Base-by-base conservation (phyloP, 805 yeast genomes). In the Saccharomycopsis guyanensis region DNA sequence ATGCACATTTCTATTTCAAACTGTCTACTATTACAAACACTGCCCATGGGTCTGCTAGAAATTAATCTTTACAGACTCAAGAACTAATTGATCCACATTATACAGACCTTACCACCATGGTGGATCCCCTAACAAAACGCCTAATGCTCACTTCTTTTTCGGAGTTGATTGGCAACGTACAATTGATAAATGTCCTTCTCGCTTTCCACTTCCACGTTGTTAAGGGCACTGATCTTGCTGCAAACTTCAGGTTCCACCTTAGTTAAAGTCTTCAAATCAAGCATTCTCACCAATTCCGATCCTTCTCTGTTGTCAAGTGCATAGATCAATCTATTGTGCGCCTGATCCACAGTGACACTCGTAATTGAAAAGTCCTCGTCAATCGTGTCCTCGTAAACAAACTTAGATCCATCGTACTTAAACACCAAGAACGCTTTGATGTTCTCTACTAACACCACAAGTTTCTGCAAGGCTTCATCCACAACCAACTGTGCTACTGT, bases 81-180 rank as follows among this genome's bases (percentile, higher is more conserved):
- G n/a, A n/a, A n/a, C n/a, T n/a, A n/a, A n/a, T n/a, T n/a, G n/a
- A n/a, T n/a, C n/a, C n/a, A n/a, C n/a, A n/a, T n/a, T n/a, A n/a
- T n/a, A n/a, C n/a, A n/a, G n/a, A n/a, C n/a, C n/a, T n/a, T n/a
- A n/a, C n/a, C n/a, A n/a, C n/a, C n/a, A n/a, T n/a, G n/a, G n/a
- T n/a, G n/a, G n/a, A n/a, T n/a, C n/a, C n/a, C n/a, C n/a, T n/a
- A n/a, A n/a, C n/a, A n/a, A n/a, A n/a, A n/a, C 32, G 13, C 71
- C 60, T 60, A 78, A 59, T 78, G 81, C 55, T 80, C 85, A 58
- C 83, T 74, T 63, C 85, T 71, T 61, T 80, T 80, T 57, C 84
- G 73, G 52, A 80, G 64, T 37, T 73, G 67, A 47, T 69, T 69
- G 31, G 73, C 66, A 33, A 70, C 68, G 58, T 76, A 78, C 50